Percentiles rank a stretch among this genome's conserved stretches.
These are phyloP conservation scores for Podospora conica DNA, from an alignment of 495 filamentous ascomycete species.

Conservation along the genomic window DNA sequence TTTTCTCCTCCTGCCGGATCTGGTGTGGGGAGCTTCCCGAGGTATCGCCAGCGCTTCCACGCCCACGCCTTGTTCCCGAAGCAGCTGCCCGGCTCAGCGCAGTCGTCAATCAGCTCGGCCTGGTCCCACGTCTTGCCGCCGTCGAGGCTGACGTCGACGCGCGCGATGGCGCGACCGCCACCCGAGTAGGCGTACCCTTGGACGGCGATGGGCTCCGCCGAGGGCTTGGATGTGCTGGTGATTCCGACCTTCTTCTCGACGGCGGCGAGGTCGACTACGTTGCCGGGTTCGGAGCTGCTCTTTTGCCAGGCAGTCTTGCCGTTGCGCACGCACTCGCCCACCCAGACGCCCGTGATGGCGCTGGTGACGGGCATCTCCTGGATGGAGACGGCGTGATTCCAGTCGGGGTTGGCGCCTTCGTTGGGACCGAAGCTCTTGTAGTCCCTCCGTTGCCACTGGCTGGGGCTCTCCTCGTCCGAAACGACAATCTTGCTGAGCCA, in stretches of 20 bases:
- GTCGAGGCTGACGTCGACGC: conserved; percentile 53
- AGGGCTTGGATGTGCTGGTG: conserved; percentile 3
- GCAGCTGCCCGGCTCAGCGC: conserved; percentile 19
- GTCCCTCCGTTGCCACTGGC: conserved; percentile 55
- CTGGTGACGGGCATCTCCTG: conserved; percentile 57
- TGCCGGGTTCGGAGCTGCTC: neutral
- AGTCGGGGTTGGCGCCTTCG: conserved; percentile 47
- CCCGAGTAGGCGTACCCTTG: conserved; percentile 56
- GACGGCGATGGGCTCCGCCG: conserved; percentile 32
- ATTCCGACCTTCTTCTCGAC: conserved; percentile 18
- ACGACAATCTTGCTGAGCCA: conserved; percentile 58
- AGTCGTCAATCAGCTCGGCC: conserved; percentile 42
- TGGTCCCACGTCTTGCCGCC: conserved; percentile 50
- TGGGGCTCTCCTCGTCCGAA: conserved; percentile 49
- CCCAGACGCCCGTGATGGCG: conserved; percentile 40
- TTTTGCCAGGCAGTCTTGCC: conserved; percentile 46
- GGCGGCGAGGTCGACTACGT: conserved; percentile 15
- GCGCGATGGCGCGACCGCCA: conserved; percentile 47
- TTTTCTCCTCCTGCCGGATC: conserved; percentile 2
- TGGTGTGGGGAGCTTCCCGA: conserved; percentile 15
- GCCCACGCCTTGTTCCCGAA: conserved; percentile 44
- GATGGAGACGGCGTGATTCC: conserved; percentile 49
- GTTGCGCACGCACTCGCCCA: conserved; percentile 43
- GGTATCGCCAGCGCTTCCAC: conserved; percentile 50
- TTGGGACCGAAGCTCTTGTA: conserved; percentile 60